Percentiles rank a stretch among this genome's conserved stretches.
These are phyloP conservation scores for Yamadazyma kanchanaburiensis DNA, from an alignment of 1,139 yeast genomes.

Conservation along the genomic window DNA sequence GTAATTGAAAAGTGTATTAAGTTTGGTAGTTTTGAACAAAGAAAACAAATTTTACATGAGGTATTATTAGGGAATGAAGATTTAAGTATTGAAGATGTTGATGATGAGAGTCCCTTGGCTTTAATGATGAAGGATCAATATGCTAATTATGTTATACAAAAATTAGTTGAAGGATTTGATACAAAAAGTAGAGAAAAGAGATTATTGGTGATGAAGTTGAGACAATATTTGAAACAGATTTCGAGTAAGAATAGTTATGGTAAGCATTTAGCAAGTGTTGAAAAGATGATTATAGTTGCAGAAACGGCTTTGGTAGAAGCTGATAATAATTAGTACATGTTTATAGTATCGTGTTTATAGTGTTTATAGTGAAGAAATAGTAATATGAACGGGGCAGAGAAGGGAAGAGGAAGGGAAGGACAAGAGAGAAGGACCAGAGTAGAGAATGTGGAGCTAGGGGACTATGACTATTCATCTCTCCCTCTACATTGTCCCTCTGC, in stretches of 20 bases:
- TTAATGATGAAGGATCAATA: constrained; percentile 97
- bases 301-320: constrained; percentile 47
- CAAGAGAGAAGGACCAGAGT: too few species aligned
- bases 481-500: too few species aligned
- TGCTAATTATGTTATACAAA: constrained; percentile 95
- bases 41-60: constrained; percentile 58
- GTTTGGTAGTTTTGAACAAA: constrained; percentile 62
- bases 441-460: too few species aligned
- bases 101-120: constrained; percentile 63
- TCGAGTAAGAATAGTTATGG: constrained; percentile 59
- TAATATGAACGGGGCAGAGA: too few species aligned
- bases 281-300: constrained; percentile 63
- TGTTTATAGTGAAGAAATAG: too few species aligned
- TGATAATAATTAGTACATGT: constrained; percentile 18
- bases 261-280: constrained; percentile 85
- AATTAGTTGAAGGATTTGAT: constrained; percentile 73
- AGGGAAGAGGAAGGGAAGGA: too few species aligned
- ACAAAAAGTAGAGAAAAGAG: constrained; percentile 67
- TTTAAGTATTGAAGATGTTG: constrained; percentile 39
- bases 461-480: too few species aligned
- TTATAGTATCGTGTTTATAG: too few species aligned
- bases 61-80: constrained; percentile 53
- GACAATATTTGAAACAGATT: constrained; percentile 59
- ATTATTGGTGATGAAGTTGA: constrained; percentile 56
- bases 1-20: constrained; percentile 94